These are phyloP conservation scores for Axilococcus clingmanii DNA, from an alignment of 139 green algal species.

Conservation along the genomic window DNA sequence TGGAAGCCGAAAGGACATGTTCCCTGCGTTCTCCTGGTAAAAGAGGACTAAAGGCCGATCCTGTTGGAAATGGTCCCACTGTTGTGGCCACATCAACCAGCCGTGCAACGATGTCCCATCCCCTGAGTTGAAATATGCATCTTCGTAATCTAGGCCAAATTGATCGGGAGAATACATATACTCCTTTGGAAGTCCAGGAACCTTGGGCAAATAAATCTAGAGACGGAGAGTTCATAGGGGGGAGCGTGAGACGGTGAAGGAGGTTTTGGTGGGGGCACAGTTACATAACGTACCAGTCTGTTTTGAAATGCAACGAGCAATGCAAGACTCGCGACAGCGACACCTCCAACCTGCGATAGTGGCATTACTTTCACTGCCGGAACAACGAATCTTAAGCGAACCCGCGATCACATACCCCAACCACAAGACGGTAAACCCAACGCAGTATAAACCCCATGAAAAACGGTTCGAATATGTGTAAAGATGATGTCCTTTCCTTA, in stretches of 20 bases:
- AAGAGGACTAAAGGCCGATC: constrained; percentile 60
- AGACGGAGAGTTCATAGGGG: too few relatives aligned
- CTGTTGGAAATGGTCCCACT: constrained; percentile 25
- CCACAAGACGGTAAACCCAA: neutral
- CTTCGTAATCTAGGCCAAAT: constrained; percentile 54
- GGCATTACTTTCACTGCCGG: neutral
- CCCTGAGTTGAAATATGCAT: constrained; percentile 39
- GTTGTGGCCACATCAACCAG: constrained; percentile 54
- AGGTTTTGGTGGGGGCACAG: constrained; percentile 2
- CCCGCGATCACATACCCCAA: neutral
- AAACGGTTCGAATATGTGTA: too few relatives aligned
- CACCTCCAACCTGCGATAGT: constrained; percentile 33
- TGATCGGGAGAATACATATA: constrained; percentile 35
- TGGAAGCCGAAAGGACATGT: constrained; percentile 73
- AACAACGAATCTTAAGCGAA: neutral
- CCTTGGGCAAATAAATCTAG: constrained; percentile 68
- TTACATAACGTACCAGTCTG: too few relatives aligned
- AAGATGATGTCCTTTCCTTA: neutral
- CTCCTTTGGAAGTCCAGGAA: constrained; percentile 58
- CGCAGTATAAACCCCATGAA: neutral
- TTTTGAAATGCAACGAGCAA: constrained; percentile 68
- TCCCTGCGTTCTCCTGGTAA: constrained; percentile 84
- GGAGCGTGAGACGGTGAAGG: neutral
- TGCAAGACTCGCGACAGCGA: constrained; percentile 40
- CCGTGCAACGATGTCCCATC: constrained; percentile 66